Evolutionary conservation across 805 yeast genomes (phyloP), one percentile per base, ranked within the genome.

Genomic region (Ogataea ramenticola): DNA sequence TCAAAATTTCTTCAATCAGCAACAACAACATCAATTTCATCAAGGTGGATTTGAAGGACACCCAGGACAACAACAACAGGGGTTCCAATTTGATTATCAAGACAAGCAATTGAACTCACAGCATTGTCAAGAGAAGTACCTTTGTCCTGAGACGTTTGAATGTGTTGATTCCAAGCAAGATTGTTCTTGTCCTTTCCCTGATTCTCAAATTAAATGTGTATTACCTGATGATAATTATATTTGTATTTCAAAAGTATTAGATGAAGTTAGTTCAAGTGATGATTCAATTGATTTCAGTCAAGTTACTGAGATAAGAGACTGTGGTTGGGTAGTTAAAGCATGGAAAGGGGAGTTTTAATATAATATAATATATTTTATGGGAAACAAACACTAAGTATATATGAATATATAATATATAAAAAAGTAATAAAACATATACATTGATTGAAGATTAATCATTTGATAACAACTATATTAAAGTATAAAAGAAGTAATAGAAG

Each of bases 131-230:
- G 62, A 65, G 10, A 67, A 68, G 6, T 91, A 82, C 59, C 63
- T 91, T 31, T 93, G 99, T 58, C 87, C 87, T 3, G 95, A 82
- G 52, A 87, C 97, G 0, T 68, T 80, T 35, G 70, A 70, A 10
- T 93, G 99, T 66, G 99, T 87, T 0, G 70, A 72, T 2, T 54
- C 63, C 1, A 78, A 87, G 0, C 52, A 71, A 8, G 85, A 82
- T 42, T 93, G 99, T 60, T 96, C 97, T 1, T 93, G 99, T 60
- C 88, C 87, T 2, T 91, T 79, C 57, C 93, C 96, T 1, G 77
- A 80, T 46, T 81, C 95, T 1, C 96, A 91, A 59, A 56, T 86
- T 48, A 84, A 86, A 56, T 93, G 99, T 62, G 58, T 74, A 2
- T 66, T 86, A 35, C 95, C 96, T 0, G 80, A 77, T 17, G 64